Evolutionary conservation across 176 grass and related monocot genomes (phyloP), one percentile per base, ranked within the genome.

Genomic region (Oryza officinalis): DNA sequence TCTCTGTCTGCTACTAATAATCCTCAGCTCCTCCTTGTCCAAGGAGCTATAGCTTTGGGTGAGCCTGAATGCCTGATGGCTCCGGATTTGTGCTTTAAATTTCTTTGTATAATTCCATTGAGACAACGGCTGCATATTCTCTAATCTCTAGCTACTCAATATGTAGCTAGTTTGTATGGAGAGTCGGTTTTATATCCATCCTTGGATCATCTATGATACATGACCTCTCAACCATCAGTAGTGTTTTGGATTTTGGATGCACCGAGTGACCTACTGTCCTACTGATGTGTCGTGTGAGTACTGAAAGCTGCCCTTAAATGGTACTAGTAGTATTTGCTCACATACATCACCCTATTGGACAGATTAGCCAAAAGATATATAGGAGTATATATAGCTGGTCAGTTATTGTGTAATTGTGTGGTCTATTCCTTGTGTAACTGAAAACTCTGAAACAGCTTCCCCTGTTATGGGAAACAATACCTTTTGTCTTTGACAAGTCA

Each of bases 171-270:
- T 22, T 57, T 84, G 63, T 35, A 28, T 31, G 72, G 67, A 76
- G 82, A 52, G 63, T 44, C 73, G 30, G 52, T 68, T 38, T 38
- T 30, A 70, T 37, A 38, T 31, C 32, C 17, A 31, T 61, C 22
- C 60, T 27, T 63, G 79, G 81, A 60, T 75, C 72, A 77, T 60
- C 2, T 13, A 27, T 50, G 79, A 49, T 45, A 25, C 11, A 7
- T 41, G 77, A 71, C 82, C 15, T 10, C n/a, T 10, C 65, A 76
- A 27, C 72, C 38, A 65, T 28, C 15, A n/a, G 37, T 65, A 17
- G 49, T 65, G 44, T 66, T 71, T 78, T 66, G 43, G 73, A 33
- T 27, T 77, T 40, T 70, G 38, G 78, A 13, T 81, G 52, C 28
- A 65, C 49, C 71, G 40, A 69, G 32, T 67, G 49, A 71, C 57